These are phyloP conservation scores for Orbilia ellipsospora DNA, from an alignment of 2,329 filamentous ascomycete species.

Conservation along the genomic window DNA sequence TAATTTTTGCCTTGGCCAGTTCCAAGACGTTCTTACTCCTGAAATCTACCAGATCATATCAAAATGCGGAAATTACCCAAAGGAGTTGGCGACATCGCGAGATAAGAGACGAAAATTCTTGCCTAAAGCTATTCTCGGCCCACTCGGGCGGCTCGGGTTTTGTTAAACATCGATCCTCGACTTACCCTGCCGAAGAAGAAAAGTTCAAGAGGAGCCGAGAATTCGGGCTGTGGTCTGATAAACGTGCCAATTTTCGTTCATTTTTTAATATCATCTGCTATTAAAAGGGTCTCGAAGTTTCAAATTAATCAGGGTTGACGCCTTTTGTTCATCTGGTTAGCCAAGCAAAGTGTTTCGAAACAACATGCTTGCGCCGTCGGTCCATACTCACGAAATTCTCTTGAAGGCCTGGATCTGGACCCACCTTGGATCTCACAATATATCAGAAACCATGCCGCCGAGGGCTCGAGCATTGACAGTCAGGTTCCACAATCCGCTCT, in stretches of 20 bases:
- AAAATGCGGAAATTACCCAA: slow-evolving; percentile 36
- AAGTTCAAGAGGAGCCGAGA: slow-evolving; percentile 10
- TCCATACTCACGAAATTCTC: slow-evolving; percentile 15
- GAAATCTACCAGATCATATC: slow-evolving; percentile 28
- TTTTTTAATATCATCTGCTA: slow-evolving; percentile 25
- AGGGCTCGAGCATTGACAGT: slow-evolving; percentile 2
- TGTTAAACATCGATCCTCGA: slow-evolving; percentile 13
- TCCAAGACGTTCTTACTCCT: slow-evolving; percentile 28
- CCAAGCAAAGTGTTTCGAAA: slow-evolving; percentile 44
- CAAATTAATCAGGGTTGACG: slow-evolving; percentile 44
- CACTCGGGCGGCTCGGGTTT: slow-evolving; percentile 42
- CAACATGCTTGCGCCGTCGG: slow-evolving; percentile 29
- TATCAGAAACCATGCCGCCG: slow-evolving; percentile 37
- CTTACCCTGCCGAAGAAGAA: slow-evolving; percentile 8
- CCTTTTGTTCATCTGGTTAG: slow-evolving; percentile 15
- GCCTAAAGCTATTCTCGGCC: slow-evolving; percentile 19
- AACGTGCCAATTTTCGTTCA: slow-evolving; percentile 31
- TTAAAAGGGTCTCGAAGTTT: slow-evolving; percentile 40
- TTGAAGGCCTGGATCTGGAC: slow-evolving; percentile 17
- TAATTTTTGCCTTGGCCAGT: not conserved
- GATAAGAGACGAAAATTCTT: slow-evolving; percentile 45
- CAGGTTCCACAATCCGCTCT: slow-evolving; percentile 24
- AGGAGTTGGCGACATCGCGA: slow-evolving; percentile 24
- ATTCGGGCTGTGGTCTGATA: slow-evolving; percentile 34
- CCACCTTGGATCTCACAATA: slow-evolving; percentile 34